Conservation (phyloP, 176 grass and related monocot species). For the Rhynchospora tenuis region DNA sequence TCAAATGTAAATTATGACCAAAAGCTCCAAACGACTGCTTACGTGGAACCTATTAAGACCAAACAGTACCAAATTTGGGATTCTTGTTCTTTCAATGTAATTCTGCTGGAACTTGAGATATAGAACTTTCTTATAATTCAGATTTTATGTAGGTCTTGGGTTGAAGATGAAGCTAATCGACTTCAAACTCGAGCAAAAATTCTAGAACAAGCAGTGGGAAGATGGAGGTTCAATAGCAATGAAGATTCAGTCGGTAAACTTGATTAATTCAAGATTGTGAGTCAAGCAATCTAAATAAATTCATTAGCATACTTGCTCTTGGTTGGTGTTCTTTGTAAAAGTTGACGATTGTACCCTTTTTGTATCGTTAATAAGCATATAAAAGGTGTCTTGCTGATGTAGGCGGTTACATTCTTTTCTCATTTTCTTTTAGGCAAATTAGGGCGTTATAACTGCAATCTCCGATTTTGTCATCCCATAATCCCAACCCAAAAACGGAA, state of each 20-base stretch:
- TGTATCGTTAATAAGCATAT: neutral
- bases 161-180: slow-evolving; percentile 20
- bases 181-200: slow-evolving; percentile 17
- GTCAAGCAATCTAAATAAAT: neutral
- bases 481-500: too few species aligned
- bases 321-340: neutral
- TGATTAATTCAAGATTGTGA: neutral
- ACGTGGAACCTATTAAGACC: neutral
- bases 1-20: neutral
- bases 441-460: too few species aligned
- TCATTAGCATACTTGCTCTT: neutral
- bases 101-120: neutral
- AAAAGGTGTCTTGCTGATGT: neutral
- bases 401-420: neutral
- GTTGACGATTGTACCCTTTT: neutral
- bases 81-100: neutral
- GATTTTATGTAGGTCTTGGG: slow-evolving; percentile 7
- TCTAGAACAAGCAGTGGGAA: slow-evolving; percentile 13
- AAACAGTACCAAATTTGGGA: neutral
- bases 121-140: neutral
- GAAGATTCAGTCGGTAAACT: slow-evolving; percentile 21
- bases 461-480: too few species aligned
- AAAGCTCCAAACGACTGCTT: too few species aligned
- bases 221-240: slow-evolving; percentile 15
- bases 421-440: neutral